Evolutionary conservation across 805 yeast genomes (phyloP), one percentile per base, ranked within the genome.

Genomic region (Nakazawaea molendinolei): DNA sequence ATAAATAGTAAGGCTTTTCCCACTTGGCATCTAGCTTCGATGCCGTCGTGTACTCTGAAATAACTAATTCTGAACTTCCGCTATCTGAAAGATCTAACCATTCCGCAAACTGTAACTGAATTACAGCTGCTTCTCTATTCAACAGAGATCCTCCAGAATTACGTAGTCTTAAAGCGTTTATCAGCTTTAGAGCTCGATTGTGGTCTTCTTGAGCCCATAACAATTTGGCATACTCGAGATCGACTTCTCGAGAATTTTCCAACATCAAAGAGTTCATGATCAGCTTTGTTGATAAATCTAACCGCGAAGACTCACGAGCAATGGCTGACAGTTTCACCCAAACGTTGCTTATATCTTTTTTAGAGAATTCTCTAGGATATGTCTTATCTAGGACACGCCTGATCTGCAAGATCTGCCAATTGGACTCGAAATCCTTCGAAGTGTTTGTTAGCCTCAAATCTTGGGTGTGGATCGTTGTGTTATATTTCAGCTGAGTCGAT

Each of bases 71-170:
- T 7, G 94, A 77, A 7, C 86, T 78, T 22, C 87, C 80, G 51
- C 85, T 89, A 34, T 86, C 89, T 0, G 96, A 84, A 23, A 66
- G 65, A 50, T 87, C 95, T 13, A 87, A 62, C 97, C 97, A 92
- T 44, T 78, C 75, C 0, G 96, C 85, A 51, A 85, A 85, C 40
- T 79, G 79, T 32, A 89, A 59, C 36, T 84, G 82, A n/a, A 76
- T 72, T 33, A 65, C 48, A 1, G 74, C 66, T 9, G 39, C 28
- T 10, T 25, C 31, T 15, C 43, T 26, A 24, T 33, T 38, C 22
- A 33, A 21, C 18, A 24, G 5, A 8, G 20, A 22, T 8, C 38
- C 34, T 15, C 20, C 32, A 5, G 19, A 14, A 22, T 31, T 15
- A 14, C 17, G 22, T 17, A 24, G 22, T 16, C 35, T 24, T 16